Base-by-base conservation (phyloP, 306 rosid genomes). In the Quillaja saponaria region DNA sequence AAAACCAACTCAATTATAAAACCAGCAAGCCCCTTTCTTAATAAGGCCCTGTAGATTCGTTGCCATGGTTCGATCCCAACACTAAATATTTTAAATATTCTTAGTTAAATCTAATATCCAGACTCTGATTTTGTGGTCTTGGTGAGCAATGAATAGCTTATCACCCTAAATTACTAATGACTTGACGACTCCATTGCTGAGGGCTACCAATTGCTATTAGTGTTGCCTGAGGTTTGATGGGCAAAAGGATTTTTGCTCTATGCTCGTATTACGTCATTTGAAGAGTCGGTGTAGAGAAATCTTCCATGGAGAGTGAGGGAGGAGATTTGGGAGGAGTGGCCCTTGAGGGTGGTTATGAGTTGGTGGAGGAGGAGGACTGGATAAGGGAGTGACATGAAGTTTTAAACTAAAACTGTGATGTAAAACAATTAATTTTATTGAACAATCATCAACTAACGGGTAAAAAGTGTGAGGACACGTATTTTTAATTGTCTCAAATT, bases 71-170 rank as follows among this genome's bases (percentile, higher is more conserved):
- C n/a, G n/a, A n/a, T n/a, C n/a, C n/a, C n/a, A n/a, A n/a, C n/a
- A n/a, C n/a, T n/a, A n/a, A n/a, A n/a, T n/a, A n/a, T n/a, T n/a
- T n/a, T n/a, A n/a, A n/a, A n/a, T n/a, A n/a, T n/a, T n/a, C n/a
- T n/a, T n/a, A n/a, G n/a, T n/a, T n/a, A n/a, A n/a, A n/a, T n/a
- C n/a, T n/a, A n/a, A n/a, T n/a, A n/a, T 75, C 96, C 90, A 85
- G 11, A 83, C 86, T 1, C 96, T 74, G 75, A 83, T 77, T 82
- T 81, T 83, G 68, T 83, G 72, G 61, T 88, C 90, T 49, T 88
- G 96, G 58, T 88, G 96, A 15, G 94, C 84, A 18, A 66, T 81
- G 81, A 79, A 75, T 0, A 83, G 62, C n/a, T 52, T 57, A 1
- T 83, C 71, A 3, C 74, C 70, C 5, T 18, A 46, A 19, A 85